These are phyloP conservation scores for Salvia splendens DNA, from an alignment of 257 asterid genomes.

Conservation along the genomic window DNA sequence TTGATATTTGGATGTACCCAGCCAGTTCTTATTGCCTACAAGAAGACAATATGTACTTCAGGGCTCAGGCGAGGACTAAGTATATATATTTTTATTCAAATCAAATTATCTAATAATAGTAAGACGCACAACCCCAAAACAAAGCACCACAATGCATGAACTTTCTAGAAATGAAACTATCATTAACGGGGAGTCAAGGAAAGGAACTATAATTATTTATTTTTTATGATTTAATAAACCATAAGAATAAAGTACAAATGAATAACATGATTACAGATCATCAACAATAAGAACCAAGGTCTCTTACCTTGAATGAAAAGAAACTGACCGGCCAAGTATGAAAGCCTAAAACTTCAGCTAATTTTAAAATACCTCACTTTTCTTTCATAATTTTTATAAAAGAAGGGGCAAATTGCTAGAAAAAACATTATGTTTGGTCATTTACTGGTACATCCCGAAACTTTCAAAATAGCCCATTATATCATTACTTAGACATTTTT, in stretches of 20 bases:
- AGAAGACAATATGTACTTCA: conserved; percentile 31
- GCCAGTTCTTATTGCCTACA: conserved; percentile 90
- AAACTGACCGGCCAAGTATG: neutral
- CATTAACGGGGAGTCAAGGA: neutral
- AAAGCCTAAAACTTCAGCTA: conserved; percentile 20
- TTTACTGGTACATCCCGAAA: too few species aligned
- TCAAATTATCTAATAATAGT: conserved; percentile 20
- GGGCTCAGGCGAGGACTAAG: neutral
- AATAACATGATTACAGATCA: neutral
- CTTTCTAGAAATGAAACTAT: neutral
- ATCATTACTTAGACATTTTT: too few species aligned
- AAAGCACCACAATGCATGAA: neutral
- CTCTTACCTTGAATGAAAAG: conserved; percentile 16
- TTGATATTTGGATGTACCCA: conserved; percentile 98
- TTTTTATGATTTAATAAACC: neutral
- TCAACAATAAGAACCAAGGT: conserved; percentile 20
- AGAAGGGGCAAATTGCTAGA: neutral
- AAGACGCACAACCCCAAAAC: conserved; percentile 7
- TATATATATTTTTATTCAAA: conserved; percentile 19
- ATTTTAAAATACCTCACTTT: neutral
- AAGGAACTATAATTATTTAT: neutral
- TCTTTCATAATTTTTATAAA: conserved; percentile 6
- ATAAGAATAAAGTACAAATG: neutral
- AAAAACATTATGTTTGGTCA: too few species aligned
- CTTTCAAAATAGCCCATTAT: too few species aligned